Base-by-base conservation (phyloP, 2,329 filamentous ascomycete genomes). In the Alternaria triticina region DNA sequence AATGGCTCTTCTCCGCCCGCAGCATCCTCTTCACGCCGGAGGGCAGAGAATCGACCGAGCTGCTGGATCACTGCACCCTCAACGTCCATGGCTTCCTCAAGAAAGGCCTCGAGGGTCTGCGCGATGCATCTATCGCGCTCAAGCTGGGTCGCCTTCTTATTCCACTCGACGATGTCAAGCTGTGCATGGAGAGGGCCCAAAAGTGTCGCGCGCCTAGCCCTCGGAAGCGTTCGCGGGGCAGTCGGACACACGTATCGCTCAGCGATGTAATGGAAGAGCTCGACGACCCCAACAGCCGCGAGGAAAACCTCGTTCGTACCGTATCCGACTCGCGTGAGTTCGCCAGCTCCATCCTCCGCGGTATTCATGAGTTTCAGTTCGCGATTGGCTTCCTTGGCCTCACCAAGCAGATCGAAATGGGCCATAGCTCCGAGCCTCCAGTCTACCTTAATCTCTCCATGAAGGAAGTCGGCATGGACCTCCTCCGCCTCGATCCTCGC, bases 311-410 rank as follows among this genome's bases (percentile, higher is more conserved):
- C 60, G 90, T 94, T 59, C 91, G 92, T 77, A 91, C 92, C 0
- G 91, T 97, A 0, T 94, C 94, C 0, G 94, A 97, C 74, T 97
- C 94, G 0, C 95, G 94, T 73, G 94, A 97, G 67, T 96, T 99
- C 75, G 87, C 94, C 59, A 92, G 91, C 77, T 97, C 96, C 1
- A 90, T 97, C 45, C 83, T 99, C 54, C 89, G 93, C 47, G 96
- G 96, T 55, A 93, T 99, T 69, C 96, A 97, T 77, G 96, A 99
- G 79, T 91, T 99, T 12, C 96, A 99, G 79, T 93, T 99, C 73
- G 95, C 94, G 0, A 88, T 98, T 75, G 95, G 95, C 80, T 96
- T 95, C 79, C 87, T 97, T 70, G 93, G 93, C 17, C 82, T 99
- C 62, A 94, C 93, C 22, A 96, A 94, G 79, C 90, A 89, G 72